Base-by-base conservation (phyloP, 2,329 filamentous ascomycete species). In the Alternaria triticina region DNA sequence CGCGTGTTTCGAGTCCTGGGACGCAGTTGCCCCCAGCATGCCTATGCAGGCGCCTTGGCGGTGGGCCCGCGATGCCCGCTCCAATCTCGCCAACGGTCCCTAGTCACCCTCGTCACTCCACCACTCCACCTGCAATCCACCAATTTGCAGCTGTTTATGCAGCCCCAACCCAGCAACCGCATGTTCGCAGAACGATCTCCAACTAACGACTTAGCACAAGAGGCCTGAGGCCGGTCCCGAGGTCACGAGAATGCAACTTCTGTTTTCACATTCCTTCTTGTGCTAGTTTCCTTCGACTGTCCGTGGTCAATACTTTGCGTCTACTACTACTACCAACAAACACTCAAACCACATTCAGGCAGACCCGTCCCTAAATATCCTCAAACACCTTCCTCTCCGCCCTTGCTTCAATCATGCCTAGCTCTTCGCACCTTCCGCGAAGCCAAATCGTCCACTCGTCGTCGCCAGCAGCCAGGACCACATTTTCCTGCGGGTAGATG, bases 381-480 rank as follows among this genome's bases (percentile, higher is more conserved):
- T 64, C 62, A 27, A 66, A 36, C 13, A 57, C 58, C 17, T 15
- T 45, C 9, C 50, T 57, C 7, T 52, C 54, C 10, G 43, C 57
- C 61, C 40, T 59, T 17, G 36, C 63, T 28, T 56, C 47, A 11
- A 23, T 17, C 56, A 51, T 62, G n/a, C 58, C 62, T 43, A 68
- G 28, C 45, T 59, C 61, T 22, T 69, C 68, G 36, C 66, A 67
- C 23, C 30, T 30, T 3, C 40, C 43, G 7, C 49, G 43, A 23
- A 70, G 15, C 62, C 61, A 66, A 12, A 36, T 36, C 22, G n/a
- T 57, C 66, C 69, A 71, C n/a, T 62, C 62, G 12, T 54, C 58
- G n/a, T 62, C 57, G 20, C 54, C 59, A 23, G 50, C 62, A 45
- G 64, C 44, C 20, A 70, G 4, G 1, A 61, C 54, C 4, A 62